Percentiles rank a stretch among this genome's conserved stretches.
These are phyloP conservation scores for Forsythia suspensa DNA, from an alignment of 257 asterid genomes.

Conservation along the genomic window DNA sequence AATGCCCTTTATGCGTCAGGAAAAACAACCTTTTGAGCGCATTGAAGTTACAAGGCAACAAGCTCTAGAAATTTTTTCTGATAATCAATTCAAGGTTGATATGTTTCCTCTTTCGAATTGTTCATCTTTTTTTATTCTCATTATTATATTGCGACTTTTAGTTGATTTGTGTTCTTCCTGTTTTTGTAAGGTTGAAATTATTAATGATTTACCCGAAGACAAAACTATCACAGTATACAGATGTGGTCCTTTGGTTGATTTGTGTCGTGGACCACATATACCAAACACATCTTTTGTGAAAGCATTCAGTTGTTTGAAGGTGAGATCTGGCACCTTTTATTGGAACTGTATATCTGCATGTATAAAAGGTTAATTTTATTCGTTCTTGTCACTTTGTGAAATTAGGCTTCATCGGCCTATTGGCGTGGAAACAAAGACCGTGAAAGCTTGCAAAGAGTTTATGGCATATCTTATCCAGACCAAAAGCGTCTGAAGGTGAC, in stretches of 20 bases:
- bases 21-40: conserved; percentile 91
- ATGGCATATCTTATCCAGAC: conserved; percentile 92
- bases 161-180: conserved; percentile 9
- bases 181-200: conserved; percentile 76
- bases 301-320: conserved; percentile 93
- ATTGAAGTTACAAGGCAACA: conserved; percentile 86
- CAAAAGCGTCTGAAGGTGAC: conserved; percentile 86
- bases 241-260: conserved; percentile 97
- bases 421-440: conserved; percentile 98
- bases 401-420: conserved; percentile 94
- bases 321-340: conserved; percentile 25
- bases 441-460: conserved; percentile 98
- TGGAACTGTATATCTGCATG: conserved; percentile 13
- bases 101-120: background rate
- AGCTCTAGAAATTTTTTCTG: conserved; percentile 91
- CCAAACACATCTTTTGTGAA: conserved; percentile 93
- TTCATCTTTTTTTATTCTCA: background rate
- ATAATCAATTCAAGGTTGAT: conserved; percentile 80
- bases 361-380: background rate
- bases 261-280: conserved; percentile 97
- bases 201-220: conserved; percentile 87
- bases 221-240: conserved; percentile 92
- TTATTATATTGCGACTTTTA: background rate
- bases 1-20: conserved; percentile 46
- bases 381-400: conserved; percentile 13